Evolutionary conservation across 805 yeast species (phyloP), one percentile per base, ranked within the genome.

Genomic region (Alloascoidea hylecoeti): DNA sequence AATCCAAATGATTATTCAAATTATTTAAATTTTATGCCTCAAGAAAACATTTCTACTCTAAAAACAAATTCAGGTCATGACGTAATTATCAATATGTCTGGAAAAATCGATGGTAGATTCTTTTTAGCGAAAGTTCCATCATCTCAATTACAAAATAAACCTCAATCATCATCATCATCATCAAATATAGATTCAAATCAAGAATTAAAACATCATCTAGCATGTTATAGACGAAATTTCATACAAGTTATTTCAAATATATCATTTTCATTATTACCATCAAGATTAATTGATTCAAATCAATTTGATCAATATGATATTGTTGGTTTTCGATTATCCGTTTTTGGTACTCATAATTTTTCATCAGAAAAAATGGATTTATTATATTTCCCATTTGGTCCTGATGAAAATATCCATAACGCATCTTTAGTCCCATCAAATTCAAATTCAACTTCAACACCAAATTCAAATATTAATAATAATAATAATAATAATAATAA

Each of bases 191-290:
- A n/a, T n/a, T n/a, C n/a, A n/a, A n/a, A n/a, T n/a, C n/a, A n/a
- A n/a, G n/a, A n/a, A n/a, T n/a, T 9, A n/a, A 23, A 23, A 23
- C 30, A 23, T n/a, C 9, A 23, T 23, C 9, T 23, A 23, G n/a
- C 30, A 23, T 23, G 30, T 23, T 23, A 23, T n/a, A 23, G 30
- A 23, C 30, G 30, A n/a, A 23, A 23, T 23, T 23, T 23, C n/a
- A 23, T 23, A 9, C 30, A 23, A 23, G n/a, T 23, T 23, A 9
- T 23, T 23, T 9, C 30, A 23, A 9, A 9, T 9, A 23, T 23
- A n/a, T 23, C n/a, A 9, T 9, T 23, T 9, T 23, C 30, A 9
- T 9, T 9, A 9, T 9, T 23, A n/a, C 30, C 30, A 9, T 9
- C 9, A 9, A 23, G n/a, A n/a, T n/a, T 23, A n/a, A n/a, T 23